A percentile compares a stretch with the other conserved stretches of the same genome.
Evolutionary conservation across 2,329 filamentous ascomycete genomes (phyloP).

Genomic region (Curvularia spicifera): DNA sequence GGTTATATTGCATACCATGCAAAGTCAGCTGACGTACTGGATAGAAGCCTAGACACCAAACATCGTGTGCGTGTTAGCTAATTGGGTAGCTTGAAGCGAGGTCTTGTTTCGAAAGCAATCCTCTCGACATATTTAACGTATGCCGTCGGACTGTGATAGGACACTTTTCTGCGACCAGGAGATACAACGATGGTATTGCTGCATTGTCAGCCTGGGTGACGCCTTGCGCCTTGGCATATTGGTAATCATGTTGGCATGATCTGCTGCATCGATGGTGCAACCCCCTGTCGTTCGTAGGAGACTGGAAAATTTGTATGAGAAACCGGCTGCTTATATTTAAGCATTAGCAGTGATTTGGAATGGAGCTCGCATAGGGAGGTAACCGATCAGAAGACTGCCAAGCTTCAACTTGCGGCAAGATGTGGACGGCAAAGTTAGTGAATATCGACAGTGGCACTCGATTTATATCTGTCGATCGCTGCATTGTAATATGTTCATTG

Average conservation of each 20-base stretch:
- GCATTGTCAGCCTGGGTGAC: conserved; percentile 11
- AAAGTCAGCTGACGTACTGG: conserved; percentile 15
- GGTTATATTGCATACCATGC: conserved; percentile 1
- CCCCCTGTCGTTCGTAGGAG: background rate
- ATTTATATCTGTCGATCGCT: background rate
- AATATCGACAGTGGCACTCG: conserved; percentile 5
- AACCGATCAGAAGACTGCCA: background rate
- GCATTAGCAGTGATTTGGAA: background rate
- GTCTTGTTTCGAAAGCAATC: background rate
- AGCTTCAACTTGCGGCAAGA: background rate
- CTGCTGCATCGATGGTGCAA: background rate
- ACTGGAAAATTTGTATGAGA: no score
- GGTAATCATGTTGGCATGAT: conserved; percentile 1
- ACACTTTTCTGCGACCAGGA: background rate
- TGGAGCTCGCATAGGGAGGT: background rate
- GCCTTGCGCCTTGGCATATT: conserved; percentile 6
- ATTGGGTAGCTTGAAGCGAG: conserved; percentile 6
- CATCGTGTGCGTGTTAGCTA: background rate
- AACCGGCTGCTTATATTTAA: background rate
- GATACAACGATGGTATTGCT: conserved; percentile 5
- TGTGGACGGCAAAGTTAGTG: background rate
- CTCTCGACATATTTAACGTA: background rate
- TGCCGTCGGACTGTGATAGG: conserved; percentile 1
- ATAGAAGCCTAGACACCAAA: conserved; percentile 2
- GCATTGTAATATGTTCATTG: background rate